phyloP scores from a whole-genome alignment of 2,329 filamentous ascomycete species.

The Trichoderma sp. region DNA sequence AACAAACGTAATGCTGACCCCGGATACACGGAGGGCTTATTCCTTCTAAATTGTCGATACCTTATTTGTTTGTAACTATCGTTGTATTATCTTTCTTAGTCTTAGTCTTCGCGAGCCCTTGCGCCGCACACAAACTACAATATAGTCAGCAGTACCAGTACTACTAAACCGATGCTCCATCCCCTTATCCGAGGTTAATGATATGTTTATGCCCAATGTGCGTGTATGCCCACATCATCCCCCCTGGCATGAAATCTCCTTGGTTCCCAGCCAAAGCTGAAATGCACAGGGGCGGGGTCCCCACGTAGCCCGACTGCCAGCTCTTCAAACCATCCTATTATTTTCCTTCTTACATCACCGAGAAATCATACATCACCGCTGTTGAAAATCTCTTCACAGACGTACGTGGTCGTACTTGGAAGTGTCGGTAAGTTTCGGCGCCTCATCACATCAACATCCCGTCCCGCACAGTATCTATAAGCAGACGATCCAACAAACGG shows the following conservation, averaged over 20 bases:
- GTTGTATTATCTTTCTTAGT: neutral
- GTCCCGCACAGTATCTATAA: neutral
- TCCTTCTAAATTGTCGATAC: neutral
- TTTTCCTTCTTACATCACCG: neutral
- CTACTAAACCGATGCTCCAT: neutral
- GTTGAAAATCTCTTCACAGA: neutral
- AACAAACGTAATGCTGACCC: neutral
- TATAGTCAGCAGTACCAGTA: neutral
- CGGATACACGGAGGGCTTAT: neutral
- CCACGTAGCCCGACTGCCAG: neutral
- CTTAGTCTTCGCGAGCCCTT: neutral
- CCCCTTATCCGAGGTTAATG: neutral
- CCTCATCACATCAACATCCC: neutral
- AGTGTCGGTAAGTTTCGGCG: neutral
- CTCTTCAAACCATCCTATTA: neutral
- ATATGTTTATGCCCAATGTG: neutral
- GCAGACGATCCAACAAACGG: neutral
- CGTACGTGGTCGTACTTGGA: neutral
- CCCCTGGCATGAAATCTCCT: neutral
- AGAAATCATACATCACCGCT: neutral
- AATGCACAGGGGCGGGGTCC: constrained; percentile 12
- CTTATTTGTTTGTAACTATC: neutral
- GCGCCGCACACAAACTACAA: neutral
- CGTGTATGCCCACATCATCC: neutral
- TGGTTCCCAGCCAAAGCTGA: neutral